Evolutionary conservation across 108 stramenopile species (phyloP), one percentile per base, ranked within the genome.

Genomic region (Fragilariopsis cylindrus): DNA sequence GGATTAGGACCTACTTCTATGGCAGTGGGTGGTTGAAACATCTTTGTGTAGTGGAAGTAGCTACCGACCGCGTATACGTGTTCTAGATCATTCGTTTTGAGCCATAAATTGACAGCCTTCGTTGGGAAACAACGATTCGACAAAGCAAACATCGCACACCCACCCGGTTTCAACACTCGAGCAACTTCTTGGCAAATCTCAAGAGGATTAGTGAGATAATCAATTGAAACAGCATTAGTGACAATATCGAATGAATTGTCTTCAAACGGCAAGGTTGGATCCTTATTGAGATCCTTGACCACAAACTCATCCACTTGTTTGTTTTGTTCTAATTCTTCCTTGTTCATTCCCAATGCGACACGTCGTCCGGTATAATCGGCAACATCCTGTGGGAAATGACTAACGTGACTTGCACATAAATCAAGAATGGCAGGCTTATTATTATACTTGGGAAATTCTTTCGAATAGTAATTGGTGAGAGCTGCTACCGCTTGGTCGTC

Each of bases 91-190:
- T 91, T 87, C 5, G 84, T 85, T 57, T 87, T 84, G 4, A 92
- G 69, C 91, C 91, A 92, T 82, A 88, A 86, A 4, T 79, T 81
- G 16, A 92, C 66, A 1, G 89, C 91, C 72, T 92, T 92, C 18
- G 89, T 84, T 0, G 89, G 84, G 67, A 92, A 92, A 52, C 87
- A 88, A 69, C 91, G 80, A 73, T 90, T 92, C 16, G 80, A 82
- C 58, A 90, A 90, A 16, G 75, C 78, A 69, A 90, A 83, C 15
- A 92, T 65, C 3, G 85, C 82, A 12, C 76, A 64, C 8, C 91
- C 91, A 50, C 85, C 85, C 3, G 91, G 91, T 57, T 87, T 75
- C 16, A 92, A 52, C 15, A 92, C 65, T 7, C 91, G 73, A 64
- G 88, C 70, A 70, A 86, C 88, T 71, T 92, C 91, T 76, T 80